Evolutionary conservation across 2,329 filamentous ascomycete species (phyloP).

Genomic region (Arthrobotrys conoides): DNA sequence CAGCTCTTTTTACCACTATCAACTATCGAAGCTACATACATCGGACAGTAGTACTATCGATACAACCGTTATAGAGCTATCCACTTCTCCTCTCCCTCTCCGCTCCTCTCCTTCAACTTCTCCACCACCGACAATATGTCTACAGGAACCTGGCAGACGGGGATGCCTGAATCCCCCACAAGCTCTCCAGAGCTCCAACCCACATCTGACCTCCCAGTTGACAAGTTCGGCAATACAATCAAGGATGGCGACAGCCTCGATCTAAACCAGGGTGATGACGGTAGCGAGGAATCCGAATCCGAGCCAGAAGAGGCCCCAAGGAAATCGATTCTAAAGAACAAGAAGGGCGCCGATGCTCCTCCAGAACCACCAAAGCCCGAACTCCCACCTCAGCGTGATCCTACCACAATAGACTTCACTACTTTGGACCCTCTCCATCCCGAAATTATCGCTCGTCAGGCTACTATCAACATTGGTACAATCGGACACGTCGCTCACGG

Average conservation of each 20-base stretch:
- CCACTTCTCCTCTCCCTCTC: slow-evolving; percentile 11
- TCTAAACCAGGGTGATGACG: slow-evolving; percentile 69
- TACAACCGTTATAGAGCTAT: neutral
- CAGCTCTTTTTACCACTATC: neutral
- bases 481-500: slow-evolving; percentile 99
- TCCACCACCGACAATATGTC: slow-evolving; percentile 38
- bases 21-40: slow-evolving; percentile 16
- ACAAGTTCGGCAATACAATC: slow-evolving; percentile 79
- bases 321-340: slow-evolving; percentile 88
- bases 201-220: slow-evolving; percentile 67
- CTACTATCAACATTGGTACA: slow-evolving; percentile 98
- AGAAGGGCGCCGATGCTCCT: slow-evolving; percentile 74
- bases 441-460: slow-evolving; percentile 97
- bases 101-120: slow-evolving; percentile 10
- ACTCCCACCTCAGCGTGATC: slow-evolving; percentile 92
- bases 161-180: slow-evolving; percentile 69
- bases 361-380: slow-evolving; percentile 71
- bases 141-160: slow-evolving; percentile 59
- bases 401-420: slow-evolving; percentile 86
- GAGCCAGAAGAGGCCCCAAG: slow-evolving; percentile 74
- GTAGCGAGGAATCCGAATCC: slow-evolving; percentile 70
- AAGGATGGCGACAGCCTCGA: slow-evolving; percentile 74
- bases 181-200: slow-evolving; percentile 71
- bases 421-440: slow-evolving; percentile 87
- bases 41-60: slow-evolving; percentile 4